Percentiles rank a stretch among this genome's conserved stretches.
Evolutionary conservation across 768 basidiomycete genomes (phyloP).

Genomic region (Scleroderma bovista): DNA sequence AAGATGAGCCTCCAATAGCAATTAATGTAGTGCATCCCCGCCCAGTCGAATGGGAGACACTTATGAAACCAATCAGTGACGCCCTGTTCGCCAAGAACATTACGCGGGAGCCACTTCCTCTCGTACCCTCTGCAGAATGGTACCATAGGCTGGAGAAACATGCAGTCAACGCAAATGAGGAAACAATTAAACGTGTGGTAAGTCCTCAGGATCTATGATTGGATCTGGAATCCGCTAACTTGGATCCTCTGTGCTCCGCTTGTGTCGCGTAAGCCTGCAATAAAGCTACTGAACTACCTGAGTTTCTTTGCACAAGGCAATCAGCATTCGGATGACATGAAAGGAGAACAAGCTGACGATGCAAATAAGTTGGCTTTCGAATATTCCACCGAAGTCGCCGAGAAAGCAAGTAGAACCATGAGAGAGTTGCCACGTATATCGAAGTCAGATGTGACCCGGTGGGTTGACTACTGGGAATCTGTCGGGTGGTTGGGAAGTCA

Average conservation of each 20-base stretch:
- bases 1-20: constrained; percentile 11
- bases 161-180: constrained; percentile 11
- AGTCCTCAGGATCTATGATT: constrained; percentile 36
- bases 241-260: neutral
- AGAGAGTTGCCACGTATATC: constrained; percentile 20
- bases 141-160: constrained; percentile 22
- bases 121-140: constrained; percentile 32
- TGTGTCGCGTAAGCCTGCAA: constrained; percentile 22
- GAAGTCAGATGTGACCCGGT: constrained; percentile 22
- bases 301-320: constrained; percentile 16
- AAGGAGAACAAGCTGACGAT: constrained; percentile 2
- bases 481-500: constrained; percentile 6
- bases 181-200: constrained; percentile 25
- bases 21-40: constrained; percentile 32
- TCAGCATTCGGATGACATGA: neutral
- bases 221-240: constrained; percentile 25
- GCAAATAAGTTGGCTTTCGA: neutral
- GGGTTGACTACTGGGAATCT: constrained; percentile 36
- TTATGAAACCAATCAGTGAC: constrained; percentile 21
- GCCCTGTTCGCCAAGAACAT: constrained; percentile 8
- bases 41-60: constrained; percentile 20
- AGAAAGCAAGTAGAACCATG: constrained; percentile 31
- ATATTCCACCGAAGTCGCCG: constrained; percentile 26
- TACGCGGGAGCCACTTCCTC: constrained; percentile 16
- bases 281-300: constrained; percentile 28